A percentile compares a stretch with the other conserved stretches of the same genome.
Evolutionary conservation across 2,329 filamentous ascomycete genomes (phyloP).

Genomic region (Pseudogymnoascus sp.): DNA sequence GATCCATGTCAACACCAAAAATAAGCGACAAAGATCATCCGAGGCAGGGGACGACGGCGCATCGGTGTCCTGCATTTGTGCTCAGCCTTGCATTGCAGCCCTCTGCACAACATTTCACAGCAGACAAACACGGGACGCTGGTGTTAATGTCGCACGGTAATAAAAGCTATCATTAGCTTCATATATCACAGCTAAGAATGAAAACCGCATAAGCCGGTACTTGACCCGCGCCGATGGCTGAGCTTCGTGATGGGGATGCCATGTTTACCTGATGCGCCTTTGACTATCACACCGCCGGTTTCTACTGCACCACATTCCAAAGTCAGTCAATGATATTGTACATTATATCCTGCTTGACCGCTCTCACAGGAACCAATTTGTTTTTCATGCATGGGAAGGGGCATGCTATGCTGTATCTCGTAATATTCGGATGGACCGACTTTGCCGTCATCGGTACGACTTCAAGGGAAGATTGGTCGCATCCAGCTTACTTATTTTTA

Average conservation of each 20-base stretch:
- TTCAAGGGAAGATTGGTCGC: neutral
- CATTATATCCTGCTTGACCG: neutral
- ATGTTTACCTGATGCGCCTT: neutral
- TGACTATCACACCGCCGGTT: neutral
- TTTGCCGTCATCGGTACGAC: constrained; percentile 1
- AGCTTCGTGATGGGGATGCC: neutral
- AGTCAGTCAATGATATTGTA: too few species aligned
- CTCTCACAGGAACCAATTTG: neutral
- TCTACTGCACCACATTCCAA: too few species aligned
- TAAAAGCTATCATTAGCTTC: neutral
- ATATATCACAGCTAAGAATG: neutral
- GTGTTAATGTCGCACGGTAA: neutral
- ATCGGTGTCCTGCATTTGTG: constrained; percentile 6
- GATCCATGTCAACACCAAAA: constrained; percentile 6
- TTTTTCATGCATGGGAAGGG: constrained; percentile 6
- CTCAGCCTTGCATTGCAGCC: neutral
- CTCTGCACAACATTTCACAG: neutral
- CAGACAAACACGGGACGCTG: constrained; percentile 8
- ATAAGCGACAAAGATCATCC: constrained; percentile 11
- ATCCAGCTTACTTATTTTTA: neutral
- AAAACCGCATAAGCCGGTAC: neutral
- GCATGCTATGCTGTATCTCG: neutral
- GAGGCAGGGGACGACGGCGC: constrained; percentile 1
- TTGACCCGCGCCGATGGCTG: neutral
- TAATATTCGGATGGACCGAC: neutral